Base-by-base conservation (phyloP, 169 alveolate species). In the Cryptosporidium sp. region DNA sequence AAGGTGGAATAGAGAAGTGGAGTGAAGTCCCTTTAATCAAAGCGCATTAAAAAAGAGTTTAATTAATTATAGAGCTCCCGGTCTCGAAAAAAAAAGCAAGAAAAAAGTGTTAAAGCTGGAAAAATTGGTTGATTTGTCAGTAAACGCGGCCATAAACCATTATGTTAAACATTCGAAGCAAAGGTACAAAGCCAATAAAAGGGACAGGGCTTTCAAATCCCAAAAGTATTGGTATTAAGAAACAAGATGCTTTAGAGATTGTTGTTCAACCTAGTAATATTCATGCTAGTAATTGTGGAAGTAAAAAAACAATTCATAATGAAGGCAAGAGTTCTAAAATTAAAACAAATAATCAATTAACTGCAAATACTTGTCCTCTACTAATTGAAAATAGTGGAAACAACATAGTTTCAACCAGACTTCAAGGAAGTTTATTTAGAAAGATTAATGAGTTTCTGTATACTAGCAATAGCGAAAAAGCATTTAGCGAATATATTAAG, bases 371-470 rank as follows among this genome's bases (percentile, higher is more conserved):
- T 55, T 7, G 8, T 55, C 29, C n/a, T 1, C 3, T 21, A 16
- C 2, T 9, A 55, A 26, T n/a, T n/a, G 23, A 26, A n/a, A 1
- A n/a, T 23, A 39, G 51, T 55, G 71, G 71, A 29, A 65, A 35
- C 16, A 41, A 12, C n/a, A 39, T 21, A 4, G 37, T 80, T 29
- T 18, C 41, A 23, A 41, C 43, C 26, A 80, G 92, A 29, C 84
- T 93, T 33, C 85, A 85, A 67, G 95, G 95, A 16, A 84, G 95
- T 65, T 71, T 75, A 10, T 93, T 93, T 70, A 87, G 95, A 29
- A 59, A 67, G 52, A 73, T 93, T 23, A 93, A 93, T 85, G 95
- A 93, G 84, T 69, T 48, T 21, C 85, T 93, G 52, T 93, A 93
- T 91, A 93, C 94, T 8, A 61, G 52, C 6, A 41, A 68, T 10